These are phyloP conservation scores for Lyophyllum shimeji DNA, from an alignment of 768 basidiomycete genomes.

Conservation along the genomic window DNA sequence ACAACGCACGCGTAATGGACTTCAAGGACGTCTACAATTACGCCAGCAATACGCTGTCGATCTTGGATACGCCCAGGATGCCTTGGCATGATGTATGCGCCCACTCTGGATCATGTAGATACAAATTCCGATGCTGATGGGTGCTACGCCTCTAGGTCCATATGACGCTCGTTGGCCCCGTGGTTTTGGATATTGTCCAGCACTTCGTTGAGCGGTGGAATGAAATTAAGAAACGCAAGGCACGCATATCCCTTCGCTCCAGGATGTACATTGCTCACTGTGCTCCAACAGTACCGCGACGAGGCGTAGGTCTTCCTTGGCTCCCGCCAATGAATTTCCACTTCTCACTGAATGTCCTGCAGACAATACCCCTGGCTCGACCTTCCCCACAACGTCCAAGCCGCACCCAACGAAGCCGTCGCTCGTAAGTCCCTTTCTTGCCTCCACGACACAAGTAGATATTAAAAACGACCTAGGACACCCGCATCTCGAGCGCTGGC, in stretches of 20 bases:
- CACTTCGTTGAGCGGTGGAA: constrained; percentile 95
- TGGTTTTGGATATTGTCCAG: constrained; percentile 88
- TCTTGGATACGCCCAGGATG: constrained; percentile 74
- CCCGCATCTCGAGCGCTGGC: constrained; percentile 66
- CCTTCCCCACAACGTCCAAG: constrained; percentile 68
- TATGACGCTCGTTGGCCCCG: constrained; percentile 79
- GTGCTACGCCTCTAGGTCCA: constrained; percentile 51
- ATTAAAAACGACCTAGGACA: constrained; percentile 39
- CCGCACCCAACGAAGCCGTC: constrained; percentile 62
- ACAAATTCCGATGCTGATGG: neutral
- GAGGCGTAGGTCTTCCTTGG: constrained; percentile 40
- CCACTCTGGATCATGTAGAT: neutral
- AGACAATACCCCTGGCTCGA: constrained; percentile 70
- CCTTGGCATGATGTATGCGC: constrained; percentile 91
- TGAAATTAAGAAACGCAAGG: constrained; percentile 82
- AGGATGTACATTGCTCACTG: neutral
- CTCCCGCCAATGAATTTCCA: neutral
- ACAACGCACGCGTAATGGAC: constrained; percentile 85
- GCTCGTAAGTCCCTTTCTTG: neutral
- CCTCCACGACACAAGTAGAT: neutral
- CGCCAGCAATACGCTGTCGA: constrained; percentile 66
- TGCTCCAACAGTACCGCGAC: constrained; percentile 35
- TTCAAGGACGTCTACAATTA: constrained; percentile 83
- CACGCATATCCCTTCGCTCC: constrained; percentile 21
- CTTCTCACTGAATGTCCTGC: constrained; percentile 3